A percentile compares a stretch with the other conserved stretches of the same genome.
These are phyloP conservation scores for Aspergillus tubingensis DNA, from an alignment of 2,329 filamentous ascomycete genomes.

Conservation along the genomic window DNA sequence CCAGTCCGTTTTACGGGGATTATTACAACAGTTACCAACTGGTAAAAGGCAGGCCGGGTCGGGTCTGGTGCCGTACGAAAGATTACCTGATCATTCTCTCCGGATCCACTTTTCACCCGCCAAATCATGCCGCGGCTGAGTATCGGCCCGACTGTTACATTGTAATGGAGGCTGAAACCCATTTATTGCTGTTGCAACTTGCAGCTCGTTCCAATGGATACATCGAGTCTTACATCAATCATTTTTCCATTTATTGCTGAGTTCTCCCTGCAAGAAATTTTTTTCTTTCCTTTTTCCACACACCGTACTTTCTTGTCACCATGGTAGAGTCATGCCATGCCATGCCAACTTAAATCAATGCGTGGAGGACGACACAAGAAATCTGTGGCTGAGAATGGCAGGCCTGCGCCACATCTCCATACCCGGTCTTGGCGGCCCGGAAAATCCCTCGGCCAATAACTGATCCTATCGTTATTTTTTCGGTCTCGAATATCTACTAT, in stretches of 20 bases:
- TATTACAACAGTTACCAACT: too few relatives aligned
- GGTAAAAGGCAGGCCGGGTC: too few relatives aligned
- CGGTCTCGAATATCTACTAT: neutral
- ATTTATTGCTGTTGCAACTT: neutral
- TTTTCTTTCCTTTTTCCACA: too few relatives aligned
- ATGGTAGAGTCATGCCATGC: too few relatives aligned
- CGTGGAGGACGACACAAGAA: too few relatives aligned
- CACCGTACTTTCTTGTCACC: too few relatives aligned
- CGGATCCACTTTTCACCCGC: neutral
- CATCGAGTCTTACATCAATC: neutral
- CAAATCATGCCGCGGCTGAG: neutral
- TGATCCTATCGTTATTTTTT: neutral
- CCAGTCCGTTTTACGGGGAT: too few relatives aligned
- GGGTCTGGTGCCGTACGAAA: neutral
- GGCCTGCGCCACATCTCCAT: conserved; percentile 6
- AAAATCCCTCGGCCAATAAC: conserved; percentile 14
- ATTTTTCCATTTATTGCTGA: neutral
- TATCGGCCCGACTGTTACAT: neutral
- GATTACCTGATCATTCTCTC: neutral
- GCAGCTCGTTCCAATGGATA: neutral
- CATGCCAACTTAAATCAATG: too few relatives aligned
- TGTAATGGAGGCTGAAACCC: neutral
- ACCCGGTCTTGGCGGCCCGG: conserved; percentile 16
- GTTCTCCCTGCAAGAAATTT: too few relatives aligned
- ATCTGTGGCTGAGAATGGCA: neutral